phyloP scores from a whole-genome alignment of 352 stramenopile species.

The Blastocystis sp. region DNA sequence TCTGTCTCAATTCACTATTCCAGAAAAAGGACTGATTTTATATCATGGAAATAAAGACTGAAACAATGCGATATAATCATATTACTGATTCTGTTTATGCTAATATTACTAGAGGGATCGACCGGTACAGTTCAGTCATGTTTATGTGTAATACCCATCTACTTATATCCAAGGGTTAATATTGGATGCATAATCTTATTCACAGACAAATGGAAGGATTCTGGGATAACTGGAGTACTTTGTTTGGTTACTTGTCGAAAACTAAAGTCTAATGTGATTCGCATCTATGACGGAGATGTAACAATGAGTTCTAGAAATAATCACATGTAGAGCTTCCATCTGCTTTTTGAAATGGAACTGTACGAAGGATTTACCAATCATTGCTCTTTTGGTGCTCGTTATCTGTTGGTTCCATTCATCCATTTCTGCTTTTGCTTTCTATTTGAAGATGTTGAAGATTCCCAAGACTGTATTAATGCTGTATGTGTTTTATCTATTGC shows the following conservation, averaged over 20 bases:
- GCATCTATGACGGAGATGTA: conserved; percentile 31
- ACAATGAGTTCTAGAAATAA: background rate
- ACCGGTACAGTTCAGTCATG: conserved; percentile 24
- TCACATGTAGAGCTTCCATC: conserved; percentile 6
- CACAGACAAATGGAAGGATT: conserved; percentile 47
- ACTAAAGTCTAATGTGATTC: conserved; percentile 28
- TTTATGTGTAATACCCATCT: conserved; percentile 59
- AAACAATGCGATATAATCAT: conserved; percentile 51
- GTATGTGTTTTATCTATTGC: background rate
- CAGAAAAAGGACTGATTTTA: no score
- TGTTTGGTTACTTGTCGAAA: conserved; percentile 45
- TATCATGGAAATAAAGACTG: no score
- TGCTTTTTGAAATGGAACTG: conserved; percentile 45
- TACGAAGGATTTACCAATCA: background rate
- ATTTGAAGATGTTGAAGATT: conserved; percentile 30
- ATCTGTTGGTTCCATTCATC: conserved; percentile 8
- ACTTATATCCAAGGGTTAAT: conserved; percentile 1
- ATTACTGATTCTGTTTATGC: conserved; percentile 11
- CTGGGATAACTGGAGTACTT: conserved; percentile 40
- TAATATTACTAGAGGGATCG: conserved; percentile 23
- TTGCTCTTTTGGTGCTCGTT: background rate
- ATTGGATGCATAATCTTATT: background rate
- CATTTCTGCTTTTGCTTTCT: conserved; percentile 38
- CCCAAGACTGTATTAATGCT: background rate
- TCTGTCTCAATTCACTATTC: no score